Base-by-base conservation (phyloP, 495 filamentous ascomycete genomes). In the Tetracladium marchalianum region DNA sequence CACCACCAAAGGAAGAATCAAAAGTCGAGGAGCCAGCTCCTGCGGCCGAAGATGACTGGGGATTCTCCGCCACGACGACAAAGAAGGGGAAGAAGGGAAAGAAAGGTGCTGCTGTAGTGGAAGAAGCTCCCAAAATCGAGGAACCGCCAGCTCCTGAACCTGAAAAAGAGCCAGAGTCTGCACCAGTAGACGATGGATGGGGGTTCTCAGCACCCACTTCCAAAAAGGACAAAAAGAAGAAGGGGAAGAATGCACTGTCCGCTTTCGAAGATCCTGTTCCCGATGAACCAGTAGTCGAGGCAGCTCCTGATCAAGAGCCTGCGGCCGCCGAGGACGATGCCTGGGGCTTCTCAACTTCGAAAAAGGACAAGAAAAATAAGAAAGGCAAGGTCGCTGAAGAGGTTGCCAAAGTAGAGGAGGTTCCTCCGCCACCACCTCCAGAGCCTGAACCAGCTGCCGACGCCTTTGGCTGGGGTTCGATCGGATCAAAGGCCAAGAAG, bases 311-410 rank as follows among this genome's bases (percentile, higher is more conserved):
- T 39, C 58, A 61, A 1, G 63, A 61, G 39, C 60, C 51, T 10
- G 31, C 16, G n/a, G 27, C 40, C 35, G 46, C 47, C 39, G 49
- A 41, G 15, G 54, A 60, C 9, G 52, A 63, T 33, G 41, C 52
- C 15, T 66, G 57, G 60, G 58, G 54, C 13, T 22, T 43, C 9
- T 54, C 57, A n/a, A 31, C 46, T 12, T 52, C 59, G n/a, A 64
- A 61, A 45, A 69, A 67, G 44, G 57, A 55, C 38, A 62, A 62
- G 50, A 69, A 68, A 51, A 67, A 66, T 44, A 63, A 65, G 56
- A 68, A 64, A 35, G 53, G 41, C 32, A 62, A 61, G 41, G 15
- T 37, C 15, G 19, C 39, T 33, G 55, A 59, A 1, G 55, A 51
- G 24, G 17, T 39, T 31, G 16, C 27, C 11, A 36, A 49, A 35